Evolutionary conservation across 208 protist species (phyloP).

Genomic region (Leishmania gerbilli): DNA sequence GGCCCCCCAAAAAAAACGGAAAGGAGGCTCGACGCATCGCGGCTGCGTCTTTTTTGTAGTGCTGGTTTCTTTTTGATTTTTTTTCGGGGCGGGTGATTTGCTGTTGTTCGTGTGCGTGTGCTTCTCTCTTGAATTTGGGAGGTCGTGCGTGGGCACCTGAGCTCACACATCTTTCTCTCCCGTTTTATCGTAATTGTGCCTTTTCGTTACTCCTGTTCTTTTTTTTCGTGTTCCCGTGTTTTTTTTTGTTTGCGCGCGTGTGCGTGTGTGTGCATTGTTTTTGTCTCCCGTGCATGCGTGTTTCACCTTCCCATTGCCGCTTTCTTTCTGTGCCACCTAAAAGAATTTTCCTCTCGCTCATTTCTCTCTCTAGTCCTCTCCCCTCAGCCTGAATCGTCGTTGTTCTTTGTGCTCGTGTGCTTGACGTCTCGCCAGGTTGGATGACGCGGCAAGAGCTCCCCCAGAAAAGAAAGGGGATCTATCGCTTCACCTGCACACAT

Average conservation of each 20-base stretch:
- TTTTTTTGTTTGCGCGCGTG: neutral
- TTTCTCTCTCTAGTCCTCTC: neutral
- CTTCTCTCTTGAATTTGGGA: neutral
- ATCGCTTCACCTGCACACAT: neutral
- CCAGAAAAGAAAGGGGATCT: neutral
- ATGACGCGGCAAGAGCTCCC: neutral
- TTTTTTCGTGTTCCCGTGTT: neutral
- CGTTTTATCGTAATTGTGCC: neutral
- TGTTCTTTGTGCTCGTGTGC: neutral
- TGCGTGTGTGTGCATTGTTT: neutral
- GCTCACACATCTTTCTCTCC: neutral
- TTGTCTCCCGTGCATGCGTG: neutral
- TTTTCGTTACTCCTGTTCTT: neutral
- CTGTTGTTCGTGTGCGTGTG: neutral
- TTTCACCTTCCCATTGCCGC: neutral
- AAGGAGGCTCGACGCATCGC: neutral
- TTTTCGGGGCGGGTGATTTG: neutral
- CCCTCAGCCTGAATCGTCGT: neutral
- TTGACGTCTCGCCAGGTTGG: neutral
- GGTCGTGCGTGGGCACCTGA: no score
- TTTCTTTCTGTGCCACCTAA: neutral
- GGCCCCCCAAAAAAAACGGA: neutral
- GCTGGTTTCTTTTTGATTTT: neutral
- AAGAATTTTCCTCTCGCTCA: neutral
- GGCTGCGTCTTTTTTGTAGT: neutral